Percentiles rank a stretch among this genome's conserved stretches.
These are phyloP conservation scores for Neurospora discreta DNA, from an alignment of 495 filamentous ascomycete species.

Conservation along the genomic window DNA sequence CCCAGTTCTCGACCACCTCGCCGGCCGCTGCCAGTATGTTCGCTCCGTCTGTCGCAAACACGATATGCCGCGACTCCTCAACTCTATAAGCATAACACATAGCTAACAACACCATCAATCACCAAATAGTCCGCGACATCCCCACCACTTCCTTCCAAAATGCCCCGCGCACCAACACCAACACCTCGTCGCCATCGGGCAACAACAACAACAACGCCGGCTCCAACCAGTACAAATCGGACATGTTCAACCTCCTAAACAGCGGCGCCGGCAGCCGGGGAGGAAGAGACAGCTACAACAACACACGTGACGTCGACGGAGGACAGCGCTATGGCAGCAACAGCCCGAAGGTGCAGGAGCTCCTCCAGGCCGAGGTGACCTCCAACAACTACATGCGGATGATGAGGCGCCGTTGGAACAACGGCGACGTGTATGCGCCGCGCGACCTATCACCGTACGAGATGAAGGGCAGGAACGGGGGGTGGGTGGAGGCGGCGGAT, in stretches of 20 bases:
- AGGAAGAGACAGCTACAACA: neutral
- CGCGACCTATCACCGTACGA: conserved; percentile 70
- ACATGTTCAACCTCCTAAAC: conserved; percentile 2
- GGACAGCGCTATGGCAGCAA: neutral
- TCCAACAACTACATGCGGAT: conserved; percentile 27
- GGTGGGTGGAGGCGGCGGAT: conserved; percentile 42
- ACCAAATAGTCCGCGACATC: conserved; percentile 5
- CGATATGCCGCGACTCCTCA: neutral
- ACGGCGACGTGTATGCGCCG: conserved; percentile 81
- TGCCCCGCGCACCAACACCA: neutral
- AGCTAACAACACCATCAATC: neutral
- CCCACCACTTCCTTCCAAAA: conserved; percentile 8
- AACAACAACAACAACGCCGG: conserved; percentile 10
- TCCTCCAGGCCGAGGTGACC: neutral
- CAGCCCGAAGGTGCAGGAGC: conserved; percentile 6
- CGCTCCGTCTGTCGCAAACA: neutral
- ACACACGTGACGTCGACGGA: neutral
- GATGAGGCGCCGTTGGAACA: conserved; percentile 48
- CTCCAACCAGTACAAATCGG: conserved; percentile 4
- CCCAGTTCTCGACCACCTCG: conserved; percentile 7
- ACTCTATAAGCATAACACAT: neutral
- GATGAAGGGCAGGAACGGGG: conserved; percentile 48
- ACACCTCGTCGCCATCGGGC: neutral
- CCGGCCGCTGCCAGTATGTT: conserved; percentile 2
- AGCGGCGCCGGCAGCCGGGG: conserved; percentile 1